Evolutionary conservation across 495 filamentous ascomycete species (phyloP), one percentile per base, ranked within the genome.

Genomic region (Penicillium herquei): DNA sequence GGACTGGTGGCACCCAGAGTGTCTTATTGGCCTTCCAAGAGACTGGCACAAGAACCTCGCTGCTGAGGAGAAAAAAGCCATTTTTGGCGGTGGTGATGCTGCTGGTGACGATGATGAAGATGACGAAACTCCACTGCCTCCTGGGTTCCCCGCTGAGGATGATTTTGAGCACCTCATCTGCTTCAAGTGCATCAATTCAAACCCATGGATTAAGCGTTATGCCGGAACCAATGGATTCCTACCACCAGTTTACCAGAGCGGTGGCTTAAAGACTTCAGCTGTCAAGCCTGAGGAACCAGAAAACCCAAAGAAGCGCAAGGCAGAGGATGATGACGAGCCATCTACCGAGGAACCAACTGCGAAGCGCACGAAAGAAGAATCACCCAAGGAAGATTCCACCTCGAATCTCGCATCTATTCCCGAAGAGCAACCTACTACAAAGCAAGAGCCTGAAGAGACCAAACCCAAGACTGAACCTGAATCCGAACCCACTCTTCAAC

Each of bases 1-100:
- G 75, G 95, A 99, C 70, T 99, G 95, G 95, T 99, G 91, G 81
- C 95, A 99, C 76, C 92, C 94, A 12, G 90, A 92, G 53, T 99
- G 95, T 67, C 70, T 99, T 11, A 84, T 96, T 48, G 94, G 95
- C 8, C 67, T 93, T 11, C 81, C 86, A 3, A 78, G 73, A 56
- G 79, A 79, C 60, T 78, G 68, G 80, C 64, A 72, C 37, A 72
- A 70, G 42, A 63, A 59, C 12, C 55, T 51, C 17, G 67, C 65
- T 39, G 61, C 66, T 26, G 67, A 68, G 12, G 70, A 62, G 8
- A 74, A 78, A 14, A 75, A 73, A 6, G 70, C 82, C 34, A 74
- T 78, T 8, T 72, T 67, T 30, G 52, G 51, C n/a, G 57, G 39
- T 13, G 67, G 70, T 18, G 62, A 64, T 39, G 58, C 47, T 42